phyloP scores from a whole-genome alignment of 2,329 filamentous ascomycete species.

The Pseudocercospora crystallina region DNA sequence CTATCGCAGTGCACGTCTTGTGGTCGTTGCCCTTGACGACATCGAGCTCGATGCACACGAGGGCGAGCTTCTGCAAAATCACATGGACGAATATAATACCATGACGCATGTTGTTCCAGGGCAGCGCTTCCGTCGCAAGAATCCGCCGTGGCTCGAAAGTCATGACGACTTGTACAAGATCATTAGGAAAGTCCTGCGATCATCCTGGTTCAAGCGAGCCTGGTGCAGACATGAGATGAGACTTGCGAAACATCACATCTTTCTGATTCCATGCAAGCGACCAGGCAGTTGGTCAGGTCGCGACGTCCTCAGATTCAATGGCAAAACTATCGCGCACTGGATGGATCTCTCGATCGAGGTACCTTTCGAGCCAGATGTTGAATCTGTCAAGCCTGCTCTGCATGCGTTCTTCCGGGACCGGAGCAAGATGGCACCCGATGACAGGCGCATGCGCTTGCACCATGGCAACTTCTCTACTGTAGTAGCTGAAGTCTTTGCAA shows the following conservation, averaged over 20 bases:
- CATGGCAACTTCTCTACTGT: conserved; percentile 38
- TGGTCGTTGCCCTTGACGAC: conserved; percentile 46
- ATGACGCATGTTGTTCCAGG: conserved; percentile 31
- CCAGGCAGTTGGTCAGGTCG: conserved; percentile 19
- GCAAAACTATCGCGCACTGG: conserved; percentile 43
- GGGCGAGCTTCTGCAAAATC: conserved; percentile 38
- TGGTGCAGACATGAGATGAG: conserved; percentile 49
- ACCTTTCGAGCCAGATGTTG: conserved; percentile 33
- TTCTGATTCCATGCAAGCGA: conserved; percentile 40
- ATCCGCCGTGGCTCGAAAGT: conserved; percentile 33
- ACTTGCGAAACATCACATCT: conserved; percentile 41
- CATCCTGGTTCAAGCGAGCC: conserved; percentile 46
- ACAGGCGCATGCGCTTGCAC: conserved; percentile 25
- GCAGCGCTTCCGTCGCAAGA: conserved; percentile 34
- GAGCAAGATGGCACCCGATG: conserved; percentile 27
- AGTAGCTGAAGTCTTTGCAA: conserved; percentile 40
- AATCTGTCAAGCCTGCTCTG: conserved; percentile 34
- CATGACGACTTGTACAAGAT: conserved; percentile 34
- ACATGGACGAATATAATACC: conserved; percentile 39
- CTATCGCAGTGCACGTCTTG: conserved; percentile 42
- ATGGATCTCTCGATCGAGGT: conserved; percentile 38
- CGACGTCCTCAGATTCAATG: conserved; percentile 41
- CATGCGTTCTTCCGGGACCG: conserved; percentile 38
- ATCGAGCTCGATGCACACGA: conserved; percentile 38
- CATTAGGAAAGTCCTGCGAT: conserved; percentile 40